These are phyloP conservation scores for Verticillium nubilum DNA, from an alignment of 2,329 filamentous ascomycete genomes.

Conservation along the genomic window DNA sequence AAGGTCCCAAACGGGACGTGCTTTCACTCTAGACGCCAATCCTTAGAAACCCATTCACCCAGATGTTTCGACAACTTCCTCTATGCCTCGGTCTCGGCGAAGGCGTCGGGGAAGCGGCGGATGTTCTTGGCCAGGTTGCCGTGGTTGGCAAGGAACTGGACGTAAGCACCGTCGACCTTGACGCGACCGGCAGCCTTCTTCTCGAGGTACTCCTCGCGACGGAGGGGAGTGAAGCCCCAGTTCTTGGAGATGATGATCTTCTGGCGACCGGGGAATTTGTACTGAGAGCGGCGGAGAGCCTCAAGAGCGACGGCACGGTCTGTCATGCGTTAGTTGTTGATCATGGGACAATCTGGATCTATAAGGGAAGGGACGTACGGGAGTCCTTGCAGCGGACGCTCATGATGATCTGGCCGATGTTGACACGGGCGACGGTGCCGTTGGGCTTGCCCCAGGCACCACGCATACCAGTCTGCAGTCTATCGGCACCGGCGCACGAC, in stretches of 20 bases:
- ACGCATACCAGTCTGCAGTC: conserved; percentile 99
- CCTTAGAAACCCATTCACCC: conserved; percentile 17
- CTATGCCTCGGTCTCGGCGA: conserved; percentile 51
- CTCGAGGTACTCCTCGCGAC: conserved; percentile 94
- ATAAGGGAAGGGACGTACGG: conserved; percentile 47
- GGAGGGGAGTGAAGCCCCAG: conserved; percentile 99
- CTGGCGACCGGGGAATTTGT: conserved; percentile 99
- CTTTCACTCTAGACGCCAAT: conserved; percentile 36
- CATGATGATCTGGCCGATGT: conserved; percentile 99
- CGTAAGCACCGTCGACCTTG: conserved; percentile 97
- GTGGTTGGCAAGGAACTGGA: conserved; percentile 97
- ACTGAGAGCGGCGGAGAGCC: conserved; percentile 97
- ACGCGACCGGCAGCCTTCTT: conserved; percentile 91
- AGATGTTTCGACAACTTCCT: conserved; percentile 20
- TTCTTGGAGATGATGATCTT: conserved; percentile 99
- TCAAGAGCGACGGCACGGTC: conserved; percentile 92
- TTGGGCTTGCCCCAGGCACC: conserved; percentile 99
- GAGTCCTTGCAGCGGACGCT: conserved; percentile 94
- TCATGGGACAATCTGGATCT: no score
- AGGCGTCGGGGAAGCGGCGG: conserved; percentile 90
- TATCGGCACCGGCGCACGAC: conserved; percentile 99
- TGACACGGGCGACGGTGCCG: conserved; percentile 98
- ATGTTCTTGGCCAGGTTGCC: conserved; percentile 83
- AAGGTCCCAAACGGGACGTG: conserved; percentile 26
- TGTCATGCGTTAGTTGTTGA: conserved; percentile 22